phyloP scores from a whole-genome alignment of 2,329 filamentous ascomycete species.

The Orbilia javanica region DNA sequence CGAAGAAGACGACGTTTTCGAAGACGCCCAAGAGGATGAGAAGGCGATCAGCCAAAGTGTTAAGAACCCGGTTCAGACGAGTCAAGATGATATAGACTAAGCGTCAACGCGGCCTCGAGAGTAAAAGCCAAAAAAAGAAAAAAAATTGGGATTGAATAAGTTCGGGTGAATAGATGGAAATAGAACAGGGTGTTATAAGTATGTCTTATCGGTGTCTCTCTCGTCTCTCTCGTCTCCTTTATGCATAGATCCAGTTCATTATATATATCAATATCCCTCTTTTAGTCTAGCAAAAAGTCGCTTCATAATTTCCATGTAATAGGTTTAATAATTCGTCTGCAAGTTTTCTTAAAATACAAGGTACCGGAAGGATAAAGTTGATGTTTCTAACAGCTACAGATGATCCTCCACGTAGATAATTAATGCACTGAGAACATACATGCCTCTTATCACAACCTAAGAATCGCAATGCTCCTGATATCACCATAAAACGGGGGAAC shows the following conservation, averaged over 20 bases:
- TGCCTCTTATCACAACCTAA: neutral
- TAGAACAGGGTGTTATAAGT: neutral
- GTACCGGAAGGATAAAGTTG: too few species aligned
- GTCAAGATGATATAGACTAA: conserved; percentile 46
- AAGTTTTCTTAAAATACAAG: too few species aligned
- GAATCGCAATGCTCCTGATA: neutral
- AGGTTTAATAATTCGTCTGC: neutral
- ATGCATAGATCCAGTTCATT: too few species aligned
- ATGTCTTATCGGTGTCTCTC: neutral
- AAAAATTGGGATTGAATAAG: neutral
- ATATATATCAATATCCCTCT: too few species aligned
- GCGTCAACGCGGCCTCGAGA: too few species aligned
- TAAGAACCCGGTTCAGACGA: conserved; percentile 18
- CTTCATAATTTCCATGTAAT: too few species aligned
- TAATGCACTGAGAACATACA: too few species aligned
- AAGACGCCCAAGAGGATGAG: conserved; percentile 28
- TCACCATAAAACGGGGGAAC: neutral
- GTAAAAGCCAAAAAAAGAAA: neutral
- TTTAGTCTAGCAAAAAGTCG: too few species aligned
- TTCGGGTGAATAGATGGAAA: neutral
- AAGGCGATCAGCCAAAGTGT: neutral
- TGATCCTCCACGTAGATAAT: too few species aligned
- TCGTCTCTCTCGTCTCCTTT: neutral
- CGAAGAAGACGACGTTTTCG: conserved; percentile 24
- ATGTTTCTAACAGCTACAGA: too few species aligned